phyloP scores from a whole-genome alignment of 225 moss, liverwort and hornwort species.

The Marchantia polymorpha region DNA sequence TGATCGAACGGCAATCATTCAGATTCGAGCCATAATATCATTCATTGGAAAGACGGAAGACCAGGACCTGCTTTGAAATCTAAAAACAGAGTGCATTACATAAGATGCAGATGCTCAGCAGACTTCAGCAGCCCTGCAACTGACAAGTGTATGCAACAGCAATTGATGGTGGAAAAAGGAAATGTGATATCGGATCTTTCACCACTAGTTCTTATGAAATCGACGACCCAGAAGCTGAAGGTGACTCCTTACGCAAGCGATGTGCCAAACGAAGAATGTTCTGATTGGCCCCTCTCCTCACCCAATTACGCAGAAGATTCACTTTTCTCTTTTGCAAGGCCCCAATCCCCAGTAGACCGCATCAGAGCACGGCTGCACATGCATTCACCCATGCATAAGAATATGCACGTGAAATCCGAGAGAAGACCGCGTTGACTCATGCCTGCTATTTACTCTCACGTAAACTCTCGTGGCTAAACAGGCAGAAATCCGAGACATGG shows the following conservation, averaged over 20 bases:
- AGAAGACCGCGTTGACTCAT: background rate
- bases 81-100: too few species aligned
- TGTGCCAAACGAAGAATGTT: background rate
- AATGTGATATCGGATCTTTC: conserved; percentile 60
- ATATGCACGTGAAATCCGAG: background rate
- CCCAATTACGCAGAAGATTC: background rate
- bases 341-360: too few species aligned
- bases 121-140: background rate
- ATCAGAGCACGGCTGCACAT: too few species aligned
- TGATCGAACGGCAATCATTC: background rate
- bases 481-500: conserved; percentile 61
- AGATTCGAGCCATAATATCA: background rate
- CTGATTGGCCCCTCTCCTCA: background rate
- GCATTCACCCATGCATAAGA: background rate
- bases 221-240: conserved; percentile 47
- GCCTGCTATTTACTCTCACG: background rate
- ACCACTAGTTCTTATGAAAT: conserved; percentile 62
- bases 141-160: conserved; percentile 20
- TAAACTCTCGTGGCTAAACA: background rate
- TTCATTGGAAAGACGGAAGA: background rate
- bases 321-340: background rate
- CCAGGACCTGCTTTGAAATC: too few species aligned
- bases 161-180: conserved; percentile 63
- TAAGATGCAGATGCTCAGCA: too few species aligned
- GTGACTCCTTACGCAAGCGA: background rate